Base-by-base conservation (phyloP, 2,329 filamentous ascomycete genomes). In the Aspergillus tamarii region DNA sequence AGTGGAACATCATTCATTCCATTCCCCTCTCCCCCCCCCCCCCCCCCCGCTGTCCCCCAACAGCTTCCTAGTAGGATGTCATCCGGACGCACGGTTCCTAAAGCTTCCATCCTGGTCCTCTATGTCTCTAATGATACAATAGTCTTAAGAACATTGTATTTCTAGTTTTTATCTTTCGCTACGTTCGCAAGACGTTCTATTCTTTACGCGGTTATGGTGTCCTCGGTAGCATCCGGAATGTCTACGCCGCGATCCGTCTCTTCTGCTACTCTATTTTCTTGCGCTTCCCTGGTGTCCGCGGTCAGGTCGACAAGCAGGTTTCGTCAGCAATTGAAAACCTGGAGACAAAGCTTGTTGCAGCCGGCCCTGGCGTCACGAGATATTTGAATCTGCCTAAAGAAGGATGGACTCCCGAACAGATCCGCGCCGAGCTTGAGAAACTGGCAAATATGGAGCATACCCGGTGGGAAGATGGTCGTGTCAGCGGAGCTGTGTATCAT, bases 401-500 rank as follows among this genome's bases (percentile, higher is more conserved):
- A 74, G 94, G 94, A 76, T 92, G 94, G 89, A 85, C 87, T 30
- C 84, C 89, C 48, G 93, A 97, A 21, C 88, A 89, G 66, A 86
- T 99, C 48, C 87, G 89, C 70, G 87, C 88, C 64, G 94, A 97
- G 83, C 85, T 99, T 66, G 87, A 89, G 64, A 87, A 88, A 69
- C 84, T 99, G 69, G 89, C 90, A 19, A 88, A 85, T 56, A 91
- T 99, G 91, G 90, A 97, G 72, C 95, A 98, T 80, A 97, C 94
- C 2, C 87, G 91, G 68, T 99, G 95, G 95, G 95, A 99, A 80
- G 94, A 98, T 77, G 95, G 95, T 10, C 90, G 88, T 68, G 95
- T 99, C 60, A 96, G 92, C 48, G 95, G 95, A 34, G 94, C 95
- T 32, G 95, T 99, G 39, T 99, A 99, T 76, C 94, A 98, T 75